phyloP scores from a whole-genome alignment of 306 rosid species.

The Cercis canadensis region DNA sequence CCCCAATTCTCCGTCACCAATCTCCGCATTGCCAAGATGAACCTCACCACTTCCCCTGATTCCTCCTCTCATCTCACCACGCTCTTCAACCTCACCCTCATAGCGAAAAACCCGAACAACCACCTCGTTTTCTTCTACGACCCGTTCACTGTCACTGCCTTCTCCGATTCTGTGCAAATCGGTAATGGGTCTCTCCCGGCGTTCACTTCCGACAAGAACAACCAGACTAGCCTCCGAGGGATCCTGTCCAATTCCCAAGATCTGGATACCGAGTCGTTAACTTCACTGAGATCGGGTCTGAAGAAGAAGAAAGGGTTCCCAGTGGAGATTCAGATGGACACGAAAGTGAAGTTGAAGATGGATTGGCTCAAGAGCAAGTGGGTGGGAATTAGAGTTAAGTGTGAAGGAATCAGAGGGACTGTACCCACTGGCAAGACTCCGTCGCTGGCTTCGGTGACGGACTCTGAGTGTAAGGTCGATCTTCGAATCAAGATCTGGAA shows the following conservation, averaged over 20 bases:
- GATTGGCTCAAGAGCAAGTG: slow-evolving; percentile 71
- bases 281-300: slow-evolving; percentile 76
- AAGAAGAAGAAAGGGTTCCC: slow-evolving; percentile 71
- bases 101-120: slow-evolving; percentile 78
- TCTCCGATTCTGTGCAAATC: slow-evolving; percentile 52
- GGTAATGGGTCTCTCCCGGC: slow-evolving; percentile 80
- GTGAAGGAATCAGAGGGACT: slow-evolving; percentile 65
- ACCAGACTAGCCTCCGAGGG: slow-evolving; percentile 68
- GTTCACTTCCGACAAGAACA: slow-evolving; percentile 62
- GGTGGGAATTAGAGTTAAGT: slow-evolving; percentile 83
- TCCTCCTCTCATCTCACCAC: slow-evolving; percentile 73
- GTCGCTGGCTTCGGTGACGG: slow-evolving; percentile 70
- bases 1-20: slow-evolving; percentile 85
- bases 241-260: slow-evolving; percentile 54
- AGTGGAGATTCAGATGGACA: slow-evolving; percentile 75
- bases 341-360: slow-evolving; percentile 79
- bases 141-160: slow-evolving; percentile 52
- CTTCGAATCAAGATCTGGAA: slow-evolving; percentile 99
- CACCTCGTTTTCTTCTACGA: slow-evolving; percentile 81
- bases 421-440: slow-evolving; percentile 84
- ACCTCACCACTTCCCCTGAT: slow-evolving; percentile 73
- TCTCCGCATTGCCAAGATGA: slow-evolving; percentile 79
- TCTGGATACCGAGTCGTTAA: slow-evolving; percentile 73
- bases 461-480: slow-evolving; percentile 85
- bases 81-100: slow-evolving; percentile 75